Conservation (phyloP, 2,329 filamentous ascomycete species). For the Diaporthe citrichinensis region DNA sequence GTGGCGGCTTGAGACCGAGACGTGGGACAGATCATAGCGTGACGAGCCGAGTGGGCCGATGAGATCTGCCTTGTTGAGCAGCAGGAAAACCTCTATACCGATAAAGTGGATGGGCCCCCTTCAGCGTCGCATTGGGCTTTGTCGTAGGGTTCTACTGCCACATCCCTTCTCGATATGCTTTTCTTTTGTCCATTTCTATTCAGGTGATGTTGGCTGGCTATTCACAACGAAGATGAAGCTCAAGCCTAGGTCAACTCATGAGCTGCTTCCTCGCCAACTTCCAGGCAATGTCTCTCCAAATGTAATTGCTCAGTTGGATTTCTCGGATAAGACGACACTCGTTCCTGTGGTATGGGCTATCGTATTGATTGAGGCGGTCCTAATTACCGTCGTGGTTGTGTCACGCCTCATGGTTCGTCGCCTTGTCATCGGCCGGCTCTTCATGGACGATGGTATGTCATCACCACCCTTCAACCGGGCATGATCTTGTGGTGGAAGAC, state of each 20-base stretch:
- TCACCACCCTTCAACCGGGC: not conserved
- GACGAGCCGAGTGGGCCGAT: not conserved
- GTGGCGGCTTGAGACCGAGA: slow-evolving; percentile 4
- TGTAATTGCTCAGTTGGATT: slow-evolving; percentile 8
- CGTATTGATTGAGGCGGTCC: not conserved
- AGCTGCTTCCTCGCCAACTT: slow-evolving; percentile 3
- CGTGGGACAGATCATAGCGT: slow-evolving; percentile 14
- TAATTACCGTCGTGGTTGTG: slow-evolving; percentile 16
- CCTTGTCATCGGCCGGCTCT: slow-evolving; percentile 1
- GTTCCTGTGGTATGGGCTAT: slow-evolving; percentile 18
- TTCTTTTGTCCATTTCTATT: not conserved
- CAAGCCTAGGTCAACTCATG: not conserved
- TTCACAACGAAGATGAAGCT: not conserved
- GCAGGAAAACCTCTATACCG: not conserved
- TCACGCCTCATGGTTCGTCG: slow-evolving; percentile 12
- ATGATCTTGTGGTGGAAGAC: not conserved
- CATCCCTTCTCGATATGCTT: not conserved
- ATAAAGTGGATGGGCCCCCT: not conserved
- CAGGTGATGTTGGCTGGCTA: not conserved
- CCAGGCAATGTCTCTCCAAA: slow-evolving; percentile 2
- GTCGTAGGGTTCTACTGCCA: not conserved
- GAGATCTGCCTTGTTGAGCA: not conserved
- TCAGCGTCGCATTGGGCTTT: not conserved
- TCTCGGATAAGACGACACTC: slow-evolving; percentile 12
- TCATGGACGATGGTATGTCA: slow-evolving; percentile 16